phyloP scores from a whole-genome alignment of 805 yeast species.

The Starmerella apis region DNA sequence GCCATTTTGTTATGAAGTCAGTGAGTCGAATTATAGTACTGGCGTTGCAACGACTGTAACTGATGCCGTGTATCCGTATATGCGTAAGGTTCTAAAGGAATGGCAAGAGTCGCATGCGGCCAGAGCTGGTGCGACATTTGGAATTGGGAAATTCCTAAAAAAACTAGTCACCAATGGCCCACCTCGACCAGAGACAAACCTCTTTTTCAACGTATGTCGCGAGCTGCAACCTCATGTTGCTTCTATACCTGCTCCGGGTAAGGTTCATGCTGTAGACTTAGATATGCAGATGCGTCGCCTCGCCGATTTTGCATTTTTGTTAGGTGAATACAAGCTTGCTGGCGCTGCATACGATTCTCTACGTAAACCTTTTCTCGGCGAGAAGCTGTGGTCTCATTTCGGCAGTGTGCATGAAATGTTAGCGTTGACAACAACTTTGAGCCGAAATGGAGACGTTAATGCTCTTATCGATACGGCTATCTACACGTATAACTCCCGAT shows the following conservation, averaged over 20 bases:
- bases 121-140: constrained; percentile 5
- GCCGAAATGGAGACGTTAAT: constrained; percentile 30
- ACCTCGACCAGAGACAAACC: constrained; percentile 20
- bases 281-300: constrained; percentile 70
- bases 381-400: constrained; percentile 67
- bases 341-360: constrained; percentile 72
- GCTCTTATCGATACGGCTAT: constrained; percentile 57
- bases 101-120: constrained; percentile 39
- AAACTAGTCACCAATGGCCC: constrained; percentile 20
- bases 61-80: constrained; percentile 58
- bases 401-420: constrained; percentile 88
- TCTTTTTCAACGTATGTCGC: constrained; percentile 16
- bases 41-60: constrained; percentile 41
- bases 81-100: constrained; percentile 66
- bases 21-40: constrained; percentile 34
- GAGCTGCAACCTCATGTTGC: constrained; percentile 24
- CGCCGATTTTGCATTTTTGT: constrained; percentile 87
- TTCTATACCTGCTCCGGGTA: constrained; percentile 19
- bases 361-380: constrained; percentile 63
- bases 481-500: constrained; percentile 64
- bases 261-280: constrained; percentile 6
- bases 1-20: constrained; percentile 30
- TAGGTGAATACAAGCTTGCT: constrained; percentile 80
- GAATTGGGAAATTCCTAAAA: constrained; percentile 21
- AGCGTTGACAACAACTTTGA: constrained; percentile 56